Evolutionary conservation across 2,329 filamentous ascomycete genomes (phyloP).

Genomic region (Neoscytalidium dimidiatum): DNA sequence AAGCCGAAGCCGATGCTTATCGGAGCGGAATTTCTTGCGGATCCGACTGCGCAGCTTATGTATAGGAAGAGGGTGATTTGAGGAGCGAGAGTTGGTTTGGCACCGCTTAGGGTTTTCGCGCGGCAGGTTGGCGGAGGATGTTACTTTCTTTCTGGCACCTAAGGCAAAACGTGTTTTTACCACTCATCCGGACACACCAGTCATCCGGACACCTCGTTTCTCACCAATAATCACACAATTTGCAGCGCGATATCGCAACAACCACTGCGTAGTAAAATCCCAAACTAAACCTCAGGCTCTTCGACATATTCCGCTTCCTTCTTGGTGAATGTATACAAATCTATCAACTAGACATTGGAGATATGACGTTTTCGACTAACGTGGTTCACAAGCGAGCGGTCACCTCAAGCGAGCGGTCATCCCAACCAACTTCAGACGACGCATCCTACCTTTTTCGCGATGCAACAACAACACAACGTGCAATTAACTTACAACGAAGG

Average conservation of each 20-base stretch:
- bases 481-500: not conserved
- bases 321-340: too few species aligned
- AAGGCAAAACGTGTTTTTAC: too few species aligned
- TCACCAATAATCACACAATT: not conserved
- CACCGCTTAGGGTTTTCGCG: too few species aligned
- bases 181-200: not conserved
- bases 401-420: not conserved
- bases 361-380: not conserved
- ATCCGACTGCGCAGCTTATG: too few species aligned
- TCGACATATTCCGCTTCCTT: too few species aligned
- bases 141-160: too few species aligned
- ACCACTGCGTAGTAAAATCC: not conserved
- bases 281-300: too few species aligned
- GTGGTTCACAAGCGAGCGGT: not conserved
- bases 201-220: not conserved
- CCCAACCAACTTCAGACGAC: not conserved
- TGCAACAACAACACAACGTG: not conserved
- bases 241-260: not conserved
- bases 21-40: not conserved
- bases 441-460: not conserved
- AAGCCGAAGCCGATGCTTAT: not conserved
- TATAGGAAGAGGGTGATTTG: too few species aligned
- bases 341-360: too few species aligned
- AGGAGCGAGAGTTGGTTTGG: too few species aligned
- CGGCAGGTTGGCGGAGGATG: too few species aligned